phyloP scores from a whole-genome alignment of 2,329 filamentous ascomycete species.

The Alternaria sp. region DNA sequence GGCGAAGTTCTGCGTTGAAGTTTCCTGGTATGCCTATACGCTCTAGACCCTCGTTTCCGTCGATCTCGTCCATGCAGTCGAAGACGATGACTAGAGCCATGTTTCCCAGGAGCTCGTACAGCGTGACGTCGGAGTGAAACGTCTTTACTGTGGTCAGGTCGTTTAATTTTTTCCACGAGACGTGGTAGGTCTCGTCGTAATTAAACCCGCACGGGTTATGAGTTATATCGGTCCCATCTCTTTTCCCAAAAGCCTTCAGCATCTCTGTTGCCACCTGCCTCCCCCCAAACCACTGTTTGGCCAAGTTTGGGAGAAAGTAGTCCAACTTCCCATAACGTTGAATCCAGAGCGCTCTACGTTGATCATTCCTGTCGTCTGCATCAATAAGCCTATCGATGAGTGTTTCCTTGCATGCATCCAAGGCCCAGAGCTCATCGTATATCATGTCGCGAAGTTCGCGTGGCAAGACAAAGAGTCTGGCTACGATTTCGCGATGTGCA shows the following conservation, averaged over 20 bases:
- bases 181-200: neutral
- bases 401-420: neutral
- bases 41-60: neutral
- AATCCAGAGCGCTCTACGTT: neutral
- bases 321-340: neutral
- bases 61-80: neutral
- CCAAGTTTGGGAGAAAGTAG: neutral
- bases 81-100: neutral
- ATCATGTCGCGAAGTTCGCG: neutral
- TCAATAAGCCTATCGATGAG: neutral
- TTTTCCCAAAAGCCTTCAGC: neutral
- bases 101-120: neutral
- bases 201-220: no score
- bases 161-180: neutral
- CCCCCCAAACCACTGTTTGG: neutral
- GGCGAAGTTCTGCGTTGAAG: neutral
- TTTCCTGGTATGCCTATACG: neutral
- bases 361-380: neutral
- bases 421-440: neutral
- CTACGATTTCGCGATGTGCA: neutral
- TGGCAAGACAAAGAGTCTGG: neutral
- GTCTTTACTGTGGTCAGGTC: neutral
- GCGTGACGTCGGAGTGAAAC: neutral
- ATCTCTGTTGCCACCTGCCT: neutral
- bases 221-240: neutral